Conservation (phyloP, 192 early-diverging fungal species). For the Pilaira anomala region DNA sequence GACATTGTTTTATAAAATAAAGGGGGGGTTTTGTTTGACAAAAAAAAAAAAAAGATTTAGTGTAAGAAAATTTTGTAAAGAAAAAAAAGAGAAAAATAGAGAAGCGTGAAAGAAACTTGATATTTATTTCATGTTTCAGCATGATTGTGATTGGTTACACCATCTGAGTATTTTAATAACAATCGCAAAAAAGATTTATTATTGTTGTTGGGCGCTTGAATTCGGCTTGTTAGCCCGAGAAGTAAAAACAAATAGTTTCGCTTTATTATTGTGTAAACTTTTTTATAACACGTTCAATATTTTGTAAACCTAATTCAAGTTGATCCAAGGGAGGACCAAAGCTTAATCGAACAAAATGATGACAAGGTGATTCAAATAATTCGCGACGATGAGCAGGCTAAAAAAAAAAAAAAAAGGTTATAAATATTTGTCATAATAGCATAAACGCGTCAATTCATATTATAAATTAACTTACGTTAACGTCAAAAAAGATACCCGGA, state of each 20-base stretch:
- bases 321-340: conserved; percentile 55
- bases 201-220: too few species aligned
- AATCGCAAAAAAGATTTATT: too few species aligned
- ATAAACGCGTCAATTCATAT: neutral
- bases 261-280: neutral
- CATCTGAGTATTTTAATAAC: too few species aligned
- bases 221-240: too few species aligned
- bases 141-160: too few species aligned
- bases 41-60: neutral
- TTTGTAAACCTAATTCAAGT: conserved; percentile 43
- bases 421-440: neutral
- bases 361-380: conserved; percentile 50
- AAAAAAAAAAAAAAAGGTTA: neutral
- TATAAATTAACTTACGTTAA: conserved; percentile 39
- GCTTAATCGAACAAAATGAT: conserved; percentile 53
- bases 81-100: conserved; percentile 8
- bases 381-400: conserved; percentile 51
- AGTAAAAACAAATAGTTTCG: too few species aligned
- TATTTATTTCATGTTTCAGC: too few species aligned
- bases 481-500: conserved; percentile 56
- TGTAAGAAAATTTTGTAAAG: conserved; percentile 20
- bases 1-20: conserved; percentile 30
- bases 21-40: neutral
- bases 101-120: too few species aligned
- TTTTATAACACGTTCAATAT: conserved; percentile 37